These are phyloP conservation scores for Salvia sclarea DNA, from an alignment of 305 asterid genomes.

Conservation along the genomic window DNA sequence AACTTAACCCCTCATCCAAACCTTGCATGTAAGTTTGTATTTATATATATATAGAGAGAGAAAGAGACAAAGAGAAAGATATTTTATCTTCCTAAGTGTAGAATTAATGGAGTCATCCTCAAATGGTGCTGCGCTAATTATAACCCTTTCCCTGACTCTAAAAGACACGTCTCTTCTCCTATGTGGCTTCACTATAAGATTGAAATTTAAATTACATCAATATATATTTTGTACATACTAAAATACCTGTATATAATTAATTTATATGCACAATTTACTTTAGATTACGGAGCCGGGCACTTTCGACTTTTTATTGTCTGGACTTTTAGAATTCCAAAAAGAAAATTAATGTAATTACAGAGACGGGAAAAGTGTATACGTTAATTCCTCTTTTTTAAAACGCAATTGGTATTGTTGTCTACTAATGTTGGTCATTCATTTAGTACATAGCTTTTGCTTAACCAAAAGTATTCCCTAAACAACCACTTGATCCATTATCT, in stretches of 20 bases:
- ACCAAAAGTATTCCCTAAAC: not conserved
- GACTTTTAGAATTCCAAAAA: no score
- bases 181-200: conserved; percentile 27
- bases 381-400: not conserved
- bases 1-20: no score
- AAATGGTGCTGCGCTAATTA: conserved; percentile 21
- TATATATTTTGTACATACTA: no score
- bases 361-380: not conserved
- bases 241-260: no score
- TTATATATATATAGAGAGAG: not conserved
- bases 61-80: not conserved
- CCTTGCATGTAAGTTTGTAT: no score
- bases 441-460: conserved; percentile 16
- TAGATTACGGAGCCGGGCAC: not conserved
- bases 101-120: conserved; percentile 30
- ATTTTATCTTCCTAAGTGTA: conserved; percentile 22
- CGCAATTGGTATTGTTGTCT: conserved; percentile 17
- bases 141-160: conserved; percentile 40
- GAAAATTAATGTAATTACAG: no score
- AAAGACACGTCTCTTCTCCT: conserved; percentile 35
- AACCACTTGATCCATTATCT: no score
- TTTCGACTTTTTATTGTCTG: not conserved
- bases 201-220: conserved; percentile 18
- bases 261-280: no score
- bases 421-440: conserved; percentile 27